Evolutionary conservation across 2,329 filamentous ascomycete genomes (phyloP), one percentile per base, ranked within the genome.

Genomic region (Aspergillus aculeatinus): DNA sequence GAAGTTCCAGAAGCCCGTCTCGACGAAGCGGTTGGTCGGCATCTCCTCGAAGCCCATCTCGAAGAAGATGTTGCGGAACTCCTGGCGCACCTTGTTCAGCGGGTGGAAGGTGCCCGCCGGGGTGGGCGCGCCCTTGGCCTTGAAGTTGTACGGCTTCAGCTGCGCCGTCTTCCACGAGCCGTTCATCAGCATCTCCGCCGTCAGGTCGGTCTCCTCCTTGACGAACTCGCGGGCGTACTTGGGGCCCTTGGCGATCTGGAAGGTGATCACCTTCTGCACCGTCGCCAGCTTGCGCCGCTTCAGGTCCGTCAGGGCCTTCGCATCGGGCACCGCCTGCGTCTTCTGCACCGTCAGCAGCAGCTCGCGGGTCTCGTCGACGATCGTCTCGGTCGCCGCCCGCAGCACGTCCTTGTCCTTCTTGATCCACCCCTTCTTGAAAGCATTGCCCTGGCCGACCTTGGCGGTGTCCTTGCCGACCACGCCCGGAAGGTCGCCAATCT

Each of bases 1-100:
- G 77, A 98, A 98, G 79, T 98, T 98, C 92, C 95, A 99, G 87
- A 98, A 97, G 51, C 94, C 93, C 12, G 93, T 94, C 80, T 99
- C 95, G 64, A 98, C 93, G 75, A 89, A 97, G 76, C 91, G 87
- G 79, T 90, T 89, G 53, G 94, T 97, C 14, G 93, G 91, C 95
- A 99, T 98, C 82, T 99, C 95, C 72, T 94, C 89, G 81, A 98
- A 99, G 56, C 94, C 95, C 88, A 96, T 96, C 76, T 96, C 92
- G 80, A 99, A 98, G 87, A 99, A 99, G 74, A 99, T 97, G 74
- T 95, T 90, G 60, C 95, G 85, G 85, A 99, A 96, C 79, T 98
- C 95, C 70, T 91, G 86, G 68, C 95, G 89, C 70, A 98, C 94
- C 82, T 98, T 98, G 81, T 92, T 97, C 67, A 99, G 72, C 16